Evolutionary conservation across 441 rosid genomes (phyloP).

Genomic region (Arabidopsis hybrid): DNA sequence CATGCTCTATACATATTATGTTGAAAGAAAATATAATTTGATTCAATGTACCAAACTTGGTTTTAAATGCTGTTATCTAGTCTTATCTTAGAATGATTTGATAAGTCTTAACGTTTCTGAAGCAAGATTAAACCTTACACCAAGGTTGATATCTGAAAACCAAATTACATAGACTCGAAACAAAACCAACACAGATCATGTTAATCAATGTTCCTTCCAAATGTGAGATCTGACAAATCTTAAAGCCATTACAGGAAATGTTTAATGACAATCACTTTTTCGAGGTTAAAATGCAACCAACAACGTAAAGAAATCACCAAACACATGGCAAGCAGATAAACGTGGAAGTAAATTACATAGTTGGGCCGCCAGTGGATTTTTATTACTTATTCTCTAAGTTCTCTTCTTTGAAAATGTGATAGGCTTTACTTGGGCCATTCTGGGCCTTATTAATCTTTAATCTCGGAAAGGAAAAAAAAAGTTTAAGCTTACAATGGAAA

Average conservation of each 20-base stretch:
- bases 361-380: slow-evolving; percentile 62
- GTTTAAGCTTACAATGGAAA: not conserved
- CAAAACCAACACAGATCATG: too few relatives aligned
- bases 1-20: not conserved
- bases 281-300: not conserved
- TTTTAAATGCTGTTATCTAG: too few relatives aligned
- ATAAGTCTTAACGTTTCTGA: too few relatives aligned
- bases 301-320: not conserved
- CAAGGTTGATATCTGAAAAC: too few relatives aligned
- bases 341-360: slow-evolving; percentile 51
- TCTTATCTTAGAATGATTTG: too few relatives aligned
- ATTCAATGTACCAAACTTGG: too few relatives aligned
- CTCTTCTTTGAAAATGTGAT: not conserved
- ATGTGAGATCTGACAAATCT: too few relatives aligned
- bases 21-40: not conserved
- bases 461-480: not conserved
- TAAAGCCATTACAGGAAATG: too few relatives aligned
- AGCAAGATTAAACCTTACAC: too few relatives aligned
- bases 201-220: too few relatives aligned
- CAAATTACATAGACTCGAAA: too few relatives aligned
- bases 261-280: not conserved
- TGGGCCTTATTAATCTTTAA: not conserved
- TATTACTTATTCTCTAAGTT: not conserved
- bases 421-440: slow-evolving; percentile 9
- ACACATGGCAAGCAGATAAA: slow-evolving; percentile 9